A percentile compares a stretch with the other conserved stretches of the same genome.
Evolutionary conservation across 1,284 basidiomycete species (phyloP).

Genomic region (Wolfiporia cocos): DNA sequence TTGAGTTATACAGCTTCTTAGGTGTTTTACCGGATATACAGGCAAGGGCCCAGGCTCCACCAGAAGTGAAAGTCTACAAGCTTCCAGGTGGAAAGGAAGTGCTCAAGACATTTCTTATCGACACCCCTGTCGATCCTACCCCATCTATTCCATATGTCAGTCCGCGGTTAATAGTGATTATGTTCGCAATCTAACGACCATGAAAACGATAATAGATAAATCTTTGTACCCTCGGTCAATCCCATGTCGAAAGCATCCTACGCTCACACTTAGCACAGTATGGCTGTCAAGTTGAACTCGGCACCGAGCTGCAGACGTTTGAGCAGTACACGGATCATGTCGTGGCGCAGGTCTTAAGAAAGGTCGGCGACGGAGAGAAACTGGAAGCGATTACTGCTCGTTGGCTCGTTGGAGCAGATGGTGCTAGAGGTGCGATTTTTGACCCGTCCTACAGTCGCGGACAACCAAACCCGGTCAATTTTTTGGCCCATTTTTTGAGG

Average conservation of each 20-base stretch:
- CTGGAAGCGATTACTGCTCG: slow-evolving; percentile 9
- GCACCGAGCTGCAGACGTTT: slow-evolving; percentile 20
- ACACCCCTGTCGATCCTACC: slow-evolving; percentile 5
- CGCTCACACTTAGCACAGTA: slow-evolving; percentile 20
- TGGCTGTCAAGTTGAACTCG: slow-evolving; percentile 23
- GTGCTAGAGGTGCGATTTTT: slow-evolving; percentile 31
- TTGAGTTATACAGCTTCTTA: slow-evolving; percentile 18
- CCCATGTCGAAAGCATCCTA: slow-evolving; percentile 21
- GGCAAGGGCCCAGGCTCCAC: neutral
- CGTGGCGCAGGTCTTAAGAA: slow-evolving; percentile 9
- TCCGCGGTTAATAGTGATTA: slow-evolving; percentile 3
- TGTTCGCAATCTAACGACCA: no score
- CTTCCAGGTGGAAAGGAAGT: slow-evolving; percentile 14
- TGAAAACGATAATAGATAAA: no score
- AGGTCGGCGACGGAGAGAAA: slow-evolving; percentile 1
- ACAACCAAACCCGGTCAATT: no score
- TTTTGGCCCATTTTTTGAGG: no score
- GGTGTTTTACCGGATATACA: slow-evolving; percentile 13
- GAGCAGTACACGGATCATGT: slow-evolving; percentile 20
- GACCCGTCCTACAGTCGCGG: no score
- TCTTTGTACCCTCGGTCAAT: slow-evolving; percentile 20
- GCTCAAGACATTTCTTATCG: slow-evolving; percentile 9
- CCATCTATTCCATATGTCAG: slow-evolving; percentile 18
- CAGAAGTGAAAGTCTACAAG: slow-evolving; percentile 11
- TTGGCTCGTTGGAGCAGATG: slow-evolving; percentile 30